Evolutionary conservation across 805 yeast genomes (phyloP), one percentile per base, ranked within the genome.

Genomic region (Pichia sporocuriosa): DNA sequence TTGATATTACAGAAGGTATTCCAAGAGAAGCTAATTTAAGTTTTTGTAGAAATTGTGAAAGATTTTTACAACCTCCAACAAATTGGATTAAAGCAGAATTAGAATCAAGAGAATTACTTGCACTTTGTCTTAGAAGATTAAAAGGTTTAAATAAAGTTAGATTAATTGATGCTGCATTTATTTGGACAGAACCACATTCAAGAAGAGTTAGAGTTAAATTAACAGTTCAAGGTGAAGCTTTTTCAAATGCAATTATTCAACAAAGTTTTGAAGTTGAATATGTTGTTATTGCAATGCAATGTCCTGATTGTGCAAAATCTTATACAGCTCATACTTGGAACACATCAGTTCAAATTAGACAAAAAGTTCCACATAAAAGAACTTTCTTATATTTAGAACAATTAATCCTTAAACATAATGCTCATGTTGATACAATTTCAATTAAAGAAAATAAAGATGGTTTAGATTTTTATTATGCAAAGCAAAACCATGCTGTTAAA

Each of bases 141-240:
- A 86, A 84, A 54, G 97, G 97, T 43, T 70, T 93, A 52, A 80
- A 77, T 51, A 84, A 84, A 56, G 93, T 88, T 35, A 71, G 96
- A 54, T 69, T 93, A 46, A 79, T 87, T 32, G 97, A 93, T 66
- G 99, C 98, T 2, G 76, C 89, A 5, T 93, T 89, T 55, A 78
- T 94, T 47, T 93, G 99, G 99, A 93, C 99, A 1, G 99, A 93
- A 67, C 98, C 99, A 3, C 99, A 93, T 63, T 88, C 97, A 22
- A 77, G 98, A 64, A 81, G 99, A 70, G 79, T 90, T 46, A 79
- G 88, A 62, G 78, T 94, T 49, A 88, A 89, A 57, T 66, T 93
- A 41, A 87, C 97, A 0, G 96, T 93, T 24, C 97, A 90, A 65
- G 97, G 97, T 51, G 98, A 93, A 62, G 97, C 96, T 20, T 80